A percentile compares a stretch with the other conserved stretches of the same genome.
Conservation (phyloP, 768 basidiomycete genomes). For the Tylopilus vinaceipallidus region DNA sequence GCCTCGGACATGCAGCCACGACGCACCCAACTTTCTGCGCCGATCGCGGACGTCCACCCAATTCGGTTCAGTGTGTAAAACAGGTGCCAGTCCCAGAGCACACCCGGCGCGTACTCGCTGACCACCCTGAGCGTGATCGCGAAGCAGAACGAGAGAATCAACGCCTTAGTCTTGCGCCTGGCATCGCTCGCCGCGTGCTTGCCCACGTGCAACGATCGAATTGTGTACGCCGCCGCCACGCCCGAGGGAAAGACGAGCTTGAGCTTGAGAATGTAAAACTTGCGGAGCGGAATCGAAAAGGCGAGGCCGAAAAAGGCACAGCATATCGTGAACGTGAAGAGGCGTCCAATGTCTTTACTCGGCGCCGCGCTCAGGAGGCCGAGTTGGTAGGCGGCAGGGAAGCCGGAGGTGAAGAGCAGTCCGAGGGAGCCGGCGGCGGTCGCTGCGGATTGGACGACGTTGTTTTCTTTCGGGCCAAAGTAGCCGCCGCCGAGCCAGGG, state of each 20-base stretch:
- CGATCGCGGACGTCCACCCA: slow-evolving; percentile 60
- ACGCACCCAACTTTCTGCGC: slow-evolving; percentile 54
- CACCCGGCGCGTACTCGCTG: slow-evolving; percentile 57
- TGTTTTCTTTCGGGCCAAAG: slow-evolving; percentile 65
- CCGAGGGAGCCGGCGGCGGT: slow-evolving; percentile 56
- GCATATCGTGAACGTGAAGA: slow-evolving; percentile 54
- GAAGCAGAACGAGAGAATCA: slow-evolving; percentile 45
- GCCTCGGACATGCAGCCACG: neutral
- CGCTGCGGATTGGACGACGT: slow-evolving; percentile 16
- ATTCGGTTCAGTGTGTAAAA: slow-evolving; percentile 58
- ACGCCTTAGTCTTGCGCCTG: slow-evolving; percentile 52
- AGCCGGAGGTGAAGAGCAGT: slow-evolving; percentile 55
- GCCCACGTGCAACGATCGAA: slow-evolving; percentile 57
- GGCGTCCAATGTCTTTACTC: slow-evolving; percentile 49
- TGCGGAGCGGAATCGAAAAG: slow-evolving; percentile 62
- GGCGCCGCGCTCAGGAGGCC: slow-evolving; percentile 46
- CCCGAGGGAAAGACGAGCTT: slow-evolving; percentile 64
- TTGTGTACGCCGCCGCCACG: slow-evolving; percentile 65
- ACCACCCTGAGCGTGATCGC: slow-evolving; percentile 54
- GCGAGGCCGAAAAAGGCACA: slow-evolving; percentile 62
- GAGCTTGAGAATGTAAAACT: slow-evolving; percentile 61
- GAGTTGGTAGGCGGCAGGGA: slow-evolving; percentile 61
- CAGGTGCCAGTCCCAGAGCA: slow-evolving; percentile 63
- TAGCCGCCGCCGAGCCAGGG: slow-evolving; percentile 47
- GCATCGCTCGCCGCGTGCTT: slow-evolving; percentile 48